Evolutionary conservation across 202 grass and related monocot genomes (phyloP), one percentile per base, ranked within the genome.

Genomic region (Panicum hallii): DNA sequence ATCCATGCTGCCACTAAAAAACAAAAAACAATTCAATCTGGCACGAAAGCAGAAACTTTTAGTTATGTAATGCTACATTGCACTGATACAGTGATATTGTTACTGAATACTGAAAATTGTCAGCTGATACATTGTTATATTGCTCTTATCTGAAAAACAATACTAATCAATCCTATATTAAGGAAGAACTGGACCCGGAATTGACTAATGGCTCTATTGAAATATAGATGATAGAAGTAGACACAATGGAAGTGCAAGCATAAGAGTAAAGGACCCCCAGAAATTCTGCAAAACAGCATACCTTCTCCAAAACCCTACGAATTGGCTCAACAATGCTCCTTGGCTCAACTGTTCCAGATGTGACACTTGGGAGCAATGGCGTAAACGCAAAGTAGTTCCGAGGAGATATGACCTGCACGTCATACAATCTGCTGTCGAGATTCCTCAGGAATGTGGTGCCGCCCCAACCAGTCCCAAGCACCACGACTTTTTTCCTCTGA

Each of bases 341-440:
- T 13, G 96, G 96, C 72, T 99, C 96, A 47, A 99, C 91, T 49
- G 96, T 99, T 44, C 96, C 96, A 77, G 91, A 99, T 28, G 96
- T 99, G 72, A 99, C 86, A 67, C 96, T 99, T 8, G 96, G 96
- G 57, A 99, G 91, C 88, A 99, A 79, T 3, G 96, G 96, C 0
- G 96, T 99, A 63, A 99, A 99, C 0, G 91, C 93, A 61, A 99
- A 99, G 78, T 99, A 99, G 82, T 99, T 99, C 58, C 96, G 86
- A 65, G 96, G 96, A 16, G 96, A 99, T 84, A 99, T 92, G 28
- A 99, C 88, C 75, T 95, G 96, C 60, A 99, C 96, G 87, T 99
- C 96, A 44, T 99, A 99, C 66, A 85, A 45, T 4, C 53, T 87
- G 88, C 79, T 92, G 56, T 99, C 96, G 38, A 99, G 79, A 81